Evolutionary conservation across 164 flowering plant genomes (phyloP), one percentile per base, ranked within the genome.

Genomic region (Stephania yunnanensis): DNA sequence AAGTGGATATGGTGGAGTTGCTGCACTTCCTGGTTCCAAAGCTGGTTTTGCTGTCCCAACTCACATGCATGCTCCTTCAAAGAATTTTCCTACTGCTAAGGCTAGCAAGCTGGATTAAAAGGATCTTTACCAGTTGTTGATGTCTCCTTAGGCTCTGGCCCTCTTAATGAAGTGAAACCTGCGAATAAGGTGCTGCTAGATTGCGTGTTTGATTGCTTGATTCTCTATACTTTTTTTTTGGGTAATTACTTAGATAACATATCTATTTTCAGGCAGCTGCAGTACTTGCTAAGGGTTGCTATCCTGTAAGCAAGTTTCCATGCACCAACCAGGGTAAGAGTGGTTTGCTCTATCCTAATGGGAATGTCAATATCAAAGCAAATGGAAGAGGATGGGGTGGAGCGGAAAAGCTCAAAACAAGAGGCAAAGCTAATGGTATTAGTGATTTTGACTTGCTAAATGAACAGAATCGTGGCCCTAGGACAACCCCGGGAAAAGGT

Each of bases 401-500:
- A 8, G 19, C 58, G 52, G 92, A 86, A 73, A 89, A 84, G 75
- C 71, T 58, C 46, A 87, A 84, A 78, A 63, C 84, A 42, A 79
- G 84, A 78, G 78, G 82, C 74, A 86, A 78, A 72, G 69, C 65
- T 13, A 78, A 76, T 81, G 81, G 81, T n/a, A 46, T 76, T 71
- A 74, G 77, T 70, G 83, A 83, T 42, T 76, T 81, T 75, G 80
- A 74, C 65, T 71, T 81, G 73, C 74, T 83, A 46, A 83, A 85
- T 81, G 92, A 88, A 76, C 87, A 88, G 76, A 84, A 83, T 76
- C 85, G 85, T 69, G 88, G 88, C 10, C 87, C 91, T 17, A 78
- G 90, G 79, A 83, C 90, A 65, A 73, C 76, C 45, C 83, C 63
- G 69, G 64, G 71, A 7, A 86, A 84, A 67, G 77, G 20, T 66